Evolutionary conservation across 352 stramenopile species (phyloP).

Genomic region (Phytophthora chlamydospora): DNA sequence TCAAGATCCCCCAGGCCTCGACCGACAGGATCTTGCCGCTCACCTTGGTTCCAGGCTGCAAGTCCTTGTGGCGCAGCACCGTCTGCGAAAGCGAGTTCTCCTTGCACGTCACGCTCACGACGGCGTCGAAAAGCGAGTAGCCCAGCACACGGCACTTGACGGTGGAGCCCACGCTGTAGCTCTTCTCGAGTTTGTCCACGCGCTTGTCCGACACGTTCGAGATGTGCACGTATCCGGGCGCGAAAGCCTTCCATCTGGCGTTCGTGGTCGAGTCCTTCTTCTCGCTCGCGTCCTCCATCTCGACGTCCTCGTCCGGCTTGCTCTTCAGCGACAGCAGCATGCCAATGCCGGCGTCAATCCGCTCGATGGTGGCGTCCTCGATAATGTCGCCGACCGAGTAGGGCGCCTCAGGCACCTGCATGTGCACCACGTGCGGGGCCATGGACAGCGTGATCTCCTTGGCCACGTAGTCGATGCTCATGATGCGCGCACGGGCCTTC

Average conservation of each 20-base stretch:
- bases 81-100: constrained; percentile 73
- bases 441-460: constrained; percentile 88
- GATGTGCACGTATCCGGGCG: constrained; percentile 89
- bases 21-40: constrained; percentile 83
- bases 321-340: constrained; percentile 85
- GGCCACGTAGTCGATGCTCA: constrained; percentile 72
- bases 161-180: constrained; percentile 66
- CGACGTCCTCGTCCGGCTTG: constrained; percentile 41
- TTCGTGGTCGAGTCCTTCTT: constrained; percentile 43
- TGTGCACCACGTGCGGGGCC: constrained; percentile 87
- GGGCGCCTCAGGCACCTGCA: constrained; percentile 60
- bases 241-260: constrained; percentile 80
- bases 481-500: constrained; percentile 87
- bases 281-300: constrained; percentile 53
- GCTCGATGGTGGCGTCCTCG: constrained; percentile 71
- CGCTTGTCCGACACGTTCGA: constrained; percentile 84
- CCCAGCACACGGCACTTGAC: constrained; percentile 82
- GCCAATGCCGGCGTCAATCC: constrained; percentile 85
- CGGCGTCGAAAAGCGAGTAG: constrained; percentile 84
- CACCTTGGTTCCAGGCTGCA: constrained; percentile 76
- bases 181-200: constrained; percentile 90
- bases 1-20: constrained; percentile 82
- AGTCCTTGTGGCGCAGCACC: constrained; percentile 81
- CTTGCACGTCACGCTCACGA: constrained; percentile 88
- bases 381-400: constrained; percentile 79